These are phyloP conservation scores for Solanum hybrid DNA, from an alignment of 305 asterid genomes.

Conservation along the genomic window DNA sequence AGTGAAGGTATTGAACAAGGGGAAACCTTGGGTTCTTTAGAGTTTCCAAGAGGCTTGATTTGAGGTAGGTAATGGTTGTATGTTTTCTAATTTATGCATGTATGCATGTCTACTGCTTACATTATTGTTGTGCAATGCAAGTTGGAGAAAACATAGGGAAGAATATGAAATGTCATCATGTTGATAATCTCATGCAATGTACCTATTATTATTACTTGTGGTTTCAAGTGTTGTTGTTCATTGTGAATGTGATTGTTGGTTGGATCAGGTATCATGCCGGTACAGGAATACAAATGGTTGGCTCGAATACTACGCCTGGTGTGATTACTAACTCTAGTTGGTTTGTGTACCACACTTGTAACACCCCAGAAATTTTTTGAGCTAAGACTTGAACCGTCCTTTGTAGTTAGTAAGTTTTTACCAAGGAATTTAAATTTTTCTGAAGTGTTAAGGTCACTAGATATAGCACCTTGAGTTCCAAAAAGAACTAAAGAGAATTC, in stretches of 20 bases:
- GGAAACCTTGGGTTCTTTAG: not conserved
- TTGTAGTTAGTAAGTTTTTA: no score
- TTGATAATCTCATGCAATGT: not conserved
- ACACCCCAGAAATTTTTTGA: no score
- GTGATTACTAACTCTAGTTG: not conserved
- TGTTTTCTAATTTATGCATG: not conserved
- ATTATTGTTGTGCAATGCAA: not conserved
- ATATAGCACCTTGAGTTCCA: no score
- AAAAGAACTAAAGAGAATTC: no score
- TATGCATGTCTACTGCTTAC: not conserved
- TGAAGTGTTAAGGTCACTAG: no score
- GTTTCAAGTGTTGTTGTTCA: not conserved
- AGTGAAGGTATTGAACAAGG: not conserved
- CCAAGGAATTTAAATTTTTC: no score
- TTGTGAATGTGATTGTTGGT: not conserved
- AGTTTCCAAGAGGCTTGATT: not conserved
- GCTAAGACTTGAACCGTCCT: no score
- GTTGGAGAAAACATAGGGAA: not conserved
- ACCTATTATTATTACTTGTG: not conserved
- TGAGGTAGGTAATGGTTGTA: not conserved
- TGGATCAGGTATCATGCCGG: not conserved
- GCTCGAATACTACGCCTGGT: no score
- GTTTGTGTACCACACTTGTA: not conserved
- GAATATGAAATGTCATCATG: not conserved
- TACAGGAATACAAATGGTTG: no score